These are phyloP conservation scores for Pseudopithomyces chartarum DNA, from an alignment of 2,329 filamentous ascomycete species.

Conservation along the genomic window DNA sequence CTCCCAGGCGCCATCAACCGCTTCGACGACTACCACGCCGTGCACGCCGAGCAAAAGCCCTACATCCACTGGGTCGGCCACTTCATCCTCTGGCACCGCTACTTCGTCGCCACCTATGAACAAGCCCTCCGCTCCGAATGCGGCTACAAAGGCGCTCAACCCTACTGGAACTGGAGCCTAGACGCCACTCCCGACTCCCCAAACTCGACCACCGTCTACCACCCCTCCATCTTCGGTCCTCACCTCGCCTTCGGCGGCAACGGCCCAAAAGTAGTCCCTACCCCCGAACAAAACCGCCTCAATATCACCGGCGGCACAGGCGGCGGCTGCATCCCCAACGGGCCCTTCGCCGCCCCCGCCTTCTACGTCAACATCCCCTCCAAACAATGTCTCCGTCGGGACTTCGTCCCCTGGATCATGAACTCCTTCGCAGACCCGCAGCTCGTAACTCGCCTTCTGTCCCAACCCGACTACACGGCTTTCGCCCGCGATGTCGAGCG, in stretches of 20 bases:
- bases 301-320: constrained; percentile 33
- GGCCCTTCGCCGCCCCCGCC: constrained; percentile 31
- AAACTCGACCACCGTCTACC: constrained; percentile 17
- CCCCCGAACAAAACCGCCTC: constrained; percentile 28
- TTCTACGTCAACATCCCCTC: constrained; percentile 31
- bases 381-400: constrained; percentile 35
- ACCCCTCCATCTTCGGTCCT: constrained; percentile 25
- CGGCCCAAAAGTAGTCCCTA: constrained; percentile 32
- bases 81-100: constrained; percentile 30
- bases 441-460: constrained; percentile 27
- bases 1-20: constrained; percentile 22
- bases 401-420: constrained; percentile 35
- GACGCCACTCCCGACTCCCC: constrained; percentile 25
- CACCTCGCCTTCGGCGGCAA: constrained; percentile 42
- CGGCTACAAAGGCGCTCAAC: constrained; percentile 29
- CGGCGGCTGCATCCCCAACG: constrained; percentile 39
- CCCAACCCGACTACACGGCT: constrained; percentile 30
- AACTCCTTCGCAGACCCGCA: constrained; percentile 25
- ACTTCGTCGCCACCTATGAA: constrained; percentile 28
- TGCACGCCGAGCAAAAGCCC: constrained; percentile 25
- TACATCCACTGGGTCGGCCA: constrained; percentile 32
- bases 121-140: constrained; percentile 28
- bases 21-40: constrained; percentile 29
- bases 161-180: constrained; percentile 34
- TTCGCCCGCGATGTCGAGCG: constrained; percentile 36